Conservation (phyloP, 192 early-diverging fungal genomes). For the Oehlia diaphana region DNA sequence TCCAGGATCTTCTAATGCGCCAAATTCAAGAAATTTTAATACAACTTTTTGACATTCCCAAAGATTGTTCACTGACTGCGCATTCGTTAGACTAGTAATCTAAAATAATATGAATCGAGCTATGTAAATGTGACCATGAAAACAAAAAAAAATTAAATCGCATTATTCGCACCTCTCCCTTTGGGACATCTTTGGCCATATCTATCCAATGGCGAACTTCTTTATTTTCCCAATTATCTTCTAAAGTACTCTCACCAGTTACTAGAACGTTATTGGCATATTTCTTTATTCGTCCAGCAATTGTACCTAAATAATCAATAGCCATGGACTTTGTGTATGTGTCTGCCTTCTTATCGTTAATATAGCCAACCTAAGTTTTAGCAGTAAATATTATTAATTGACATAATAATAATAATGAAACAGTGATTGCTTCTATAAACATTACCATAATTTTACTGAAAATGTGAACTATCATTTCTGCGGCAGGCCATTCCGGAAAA, state of each 20-base stretch:
- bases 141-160: slow-evolving; percentile 22
- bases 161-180: slow-evolving; percentile 26
- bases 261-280: slow-evolving; percentile 12
- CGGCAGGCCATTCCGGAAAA: slow-evolving; percentile 90
- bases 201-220: slow-evolving; percentile 29
- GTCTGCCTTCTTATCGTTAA: slow-evolving; percentile 66
- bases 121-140: neutral
- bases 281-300: slow-evolving; percentile 60
- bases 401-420: no score
- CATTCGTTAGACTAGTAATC: slow-evolving; percentile 8
- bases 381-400: neutral
- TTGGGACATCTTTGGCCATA: slow-evolving; percentile 26
- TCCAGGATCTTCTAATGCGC: slow-evolving; percentile 29
- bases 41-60: slow-evolving; percentile 30
- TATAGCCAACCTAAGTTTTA: slow-evolving; percentile 46
- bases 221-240: slow-evolving; percentile 12
- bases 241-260: neutral
- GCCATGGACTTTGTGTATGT: slow-evolving; percentile 54
- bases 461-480: slow-evolving; percentile 68
- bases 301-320: slow-evolving; percentile 62
- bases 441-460: slow-evolving; percentile 70
- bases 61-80: slow-evolving; percentile 9
- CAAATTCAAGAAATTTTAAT: slow-evolving; percentile 26
- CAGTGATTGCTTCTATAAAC: no score
- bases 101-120: neutral